Percentiles rank a stretch among this genome's conserved stretches.
Evolutionary conservation across 2,329 filamentous ascomycete species (phyloP).

Genomic region (Fusarium cicatricum): DNA sequence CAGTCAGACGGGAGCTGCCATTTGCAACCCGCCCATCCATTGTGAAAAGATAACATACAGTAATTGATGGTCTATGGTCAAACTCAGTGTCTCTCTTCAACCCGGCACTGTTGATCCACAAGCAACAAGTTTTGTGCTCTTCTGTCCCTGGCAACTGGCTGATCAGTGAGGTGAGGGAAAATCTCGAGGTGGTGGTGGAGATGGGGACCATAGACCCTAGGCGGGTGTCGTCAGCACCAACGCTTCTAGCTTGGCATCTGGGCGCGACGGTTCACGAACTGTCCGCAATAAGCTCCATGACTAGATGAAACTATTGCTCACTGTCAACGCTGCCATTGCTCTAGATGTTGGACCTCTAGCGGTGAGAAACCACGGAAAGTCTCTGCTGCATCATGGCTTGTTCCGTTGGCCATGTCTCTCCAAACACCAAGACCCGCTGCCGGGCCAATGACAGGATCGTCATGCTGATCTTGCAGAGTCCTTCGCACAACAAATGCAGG

Average conservation of each 20-base stretch:
- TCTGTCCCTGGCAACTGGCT: conserved; percentile 14
- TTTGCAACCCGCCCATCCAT: conserved; percentile 12
- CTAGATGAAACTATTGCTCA: background rate
- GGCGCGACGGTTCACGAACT: background rate
- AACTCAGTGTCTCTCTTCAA: background rate
- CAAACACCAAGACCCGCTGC: conserved; percentile 8
- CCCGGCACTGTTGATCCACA: background rate
- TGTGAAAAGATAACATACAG: background rate
- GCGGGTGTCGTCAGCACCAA: conserved; percentile 39
- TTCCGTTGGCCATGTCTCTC: conserved; percentile 16
- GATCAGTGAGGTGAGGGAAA: conserved; percentile 15
- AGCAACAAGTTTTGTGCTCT: conserved; percentile 1
- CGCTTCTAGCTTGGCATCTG: background rate
- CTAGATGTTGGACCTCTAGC: no score
- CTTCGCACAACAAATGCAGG: conserved; percentile 13
- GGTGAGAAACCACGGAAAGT: conserved; percentile 8
- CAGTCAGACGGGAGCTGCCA: conserved; percentile 9
- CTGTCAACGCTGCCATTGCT: background rate
- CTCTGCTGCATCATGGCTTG: conserved; percentile 9
- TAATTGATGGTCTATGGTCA: no score
- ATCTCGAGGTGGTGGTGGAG: conserved; percentile 24
- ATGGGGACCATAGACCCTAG: conserved; percentile 18
- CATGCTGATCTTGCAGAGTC: conserved; percentile 28
- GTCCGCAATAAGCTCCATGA: background rate
- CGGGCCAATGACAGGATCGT: conserved; percentile 34